These are phyloP conservation scores for Trichoderma orchidacearum DNA, from an alignment of 495 filamentous ascomycete genomes.

Conservation along the genomic window DNA sequence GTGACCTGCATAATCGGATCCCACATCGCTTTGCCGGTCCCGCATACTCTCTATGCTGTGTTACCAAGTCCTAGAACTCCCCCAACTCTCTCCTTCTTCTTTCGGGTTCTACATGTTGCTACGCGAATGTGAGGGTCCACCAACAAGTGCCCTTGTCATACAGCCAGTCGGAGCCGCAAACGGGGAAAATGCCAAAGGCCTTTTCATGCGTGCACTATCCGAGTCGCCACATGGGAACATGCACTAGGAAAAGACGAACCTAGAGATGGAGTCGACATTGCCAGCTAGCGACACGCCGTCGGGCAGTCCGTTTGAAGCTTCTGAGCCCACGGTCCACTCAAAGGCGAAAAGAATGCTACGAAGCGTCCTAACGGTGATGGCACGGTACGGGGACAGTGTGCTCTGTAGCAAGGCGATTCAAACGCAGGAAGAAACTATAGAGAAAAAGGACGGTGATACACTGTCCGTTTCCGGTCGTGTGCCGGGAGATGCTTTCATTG, in stretches of 20 bases:
- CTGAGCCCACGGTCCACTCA: background rate
- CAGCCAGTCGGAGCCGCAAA: background rate
- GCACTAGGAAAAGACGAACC: background rate
- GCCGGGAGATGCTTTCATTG: background rate
- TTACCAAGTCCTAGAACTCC: too few species aligned
- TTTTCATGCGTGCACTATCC: background rate
- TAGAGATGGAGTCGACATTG: background rate
- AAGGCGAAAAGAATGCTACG: background rate
- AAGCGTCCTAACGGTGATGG: background rate
- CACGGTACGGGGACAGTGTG: background rate
- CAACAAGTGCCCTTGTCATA: background rate
- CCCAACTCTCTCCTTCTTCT: background rate
- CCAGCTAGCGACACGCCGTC: background rate
- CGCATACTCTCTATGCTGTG: background rate
- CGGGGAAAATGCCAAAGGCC: background rate
- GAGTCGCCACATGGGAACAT: background rate
- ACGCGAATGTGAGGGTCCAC: background rate
- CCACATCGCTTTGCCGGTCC: background rate
- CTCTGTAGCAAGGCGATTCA: background rate
- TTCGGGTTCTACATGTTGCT: background rate
- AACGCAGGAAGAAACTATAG: too few species aligned
- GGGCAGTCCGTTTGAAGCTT: background rate
- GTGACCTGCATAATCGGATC: background rate
- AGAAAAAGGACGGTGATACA: background rate
- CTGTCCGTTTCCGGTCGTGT: background rate